Percentiles rank a stretch among this genome's conserved stretches.
Evolutionary conservation across 106 monocot species (phyloP).

Genomic region (Apostasia shenzhenica): DNA sequence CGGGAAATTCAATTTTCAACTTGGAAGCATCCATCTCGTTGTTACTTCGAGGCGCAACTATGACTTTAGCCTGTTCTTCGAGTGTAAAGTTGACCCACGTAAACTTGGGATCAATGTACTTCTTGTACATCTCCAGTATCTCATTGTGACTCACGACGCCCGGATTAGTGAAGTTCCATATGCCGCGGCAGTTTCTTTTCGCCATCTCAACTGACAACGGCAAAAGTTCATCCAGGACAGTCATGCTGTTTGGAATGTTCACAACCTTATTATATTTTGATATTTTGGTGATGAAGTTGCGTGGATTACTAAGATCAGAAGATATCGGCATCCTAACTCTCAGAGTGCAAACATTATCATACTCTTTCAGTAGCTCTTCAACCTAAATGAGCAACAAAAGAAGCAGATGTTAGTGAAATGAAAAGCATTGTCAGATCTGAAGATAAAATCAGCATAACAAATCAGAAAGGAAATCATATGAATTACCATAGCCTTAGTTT

Average conservation of each 20-base stretch:
- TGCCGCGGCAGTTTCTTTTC: constrained; percentile 15
- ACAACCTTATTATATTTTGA: constrained; percentile 13
- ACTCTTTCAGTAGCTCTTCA: constrained; percentile 47
- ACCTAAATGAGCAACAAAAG: constrained; percentile 6
- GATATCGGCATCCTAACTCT: constrained; percentile 20
- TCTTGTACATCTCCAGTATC: constrained; percentile 16
- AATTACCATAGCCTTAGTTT: constrained; percentile 57
- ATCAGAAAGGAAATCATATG: not conserved
- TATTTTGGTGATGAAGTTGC: constrained; percentile 22
- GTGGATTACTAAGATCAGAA: constrained; percentile 17
- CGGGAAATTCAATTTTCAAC: constrained; percentile 13
- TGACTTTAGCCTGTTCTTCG: constrained; percentile 18
- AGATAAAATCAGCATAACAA: not conserved
- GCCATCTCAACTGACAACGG: constrained; percentile 17
- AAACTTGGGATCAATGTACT: constrained; percentile 5
- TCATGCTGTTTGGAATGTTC: constrained; percentile 23
- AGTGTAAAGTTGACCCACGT: constrained; percentile 11
- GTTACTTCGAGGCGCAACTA: constrained; percentile 13
- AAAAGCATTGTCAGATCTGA: not conserved
- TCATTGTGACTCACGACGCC: constrained; percentile 19
- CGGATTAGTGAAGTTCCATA: constrained; percentile 19
- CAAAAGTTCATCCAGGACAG: constrained; percentile 12
- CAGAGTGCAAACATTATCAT: constrained; percentile 33
- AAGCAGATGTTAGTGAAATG: not conserved
- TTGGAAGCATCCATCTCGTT: constrained; percentile 20